Conservation (phyloP, 805 yeast genomes). For the Ascoidea tarda region DNA sequence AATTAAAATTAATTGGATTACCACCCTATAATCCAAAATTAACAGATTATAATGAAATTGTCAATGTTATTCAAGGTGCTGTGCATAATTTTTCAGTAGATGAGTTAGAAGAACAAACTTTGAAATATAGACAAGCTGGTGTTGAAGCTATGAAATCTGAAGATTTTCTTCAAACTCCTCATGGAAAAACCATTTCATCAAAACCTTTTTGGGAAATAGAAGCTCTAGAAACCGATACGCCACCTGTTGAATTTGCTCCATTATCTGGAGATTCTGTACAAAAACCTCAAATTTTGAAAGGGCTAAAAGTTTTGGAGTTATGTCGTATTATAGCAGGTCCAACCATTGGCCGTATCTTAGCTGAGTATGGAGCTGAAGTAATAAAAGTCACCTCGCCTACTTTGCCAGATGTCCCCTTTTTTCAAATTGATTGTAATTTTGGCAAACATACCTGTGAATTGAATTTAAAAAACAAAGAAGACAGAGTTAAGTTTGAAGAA, state of each 20-base stretch:
- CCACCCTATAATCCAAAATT: constrained; percentile 16
- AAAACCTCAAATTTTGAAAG: constrained; percentile 12
- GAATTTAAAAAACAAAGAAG: constrained; percentile 17
- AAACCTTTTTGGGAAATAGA: constrained; percentile 17
- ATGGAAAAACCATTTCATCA: constrained; percentile 15
- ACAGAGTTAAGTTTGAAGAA: constrained; percentile 15
- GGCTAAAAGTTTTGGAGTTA: constrained; percentile 20
- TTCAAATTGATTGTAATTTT: constrained; percentile 21
- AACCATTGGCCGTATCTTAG: constrained; percentile 18
- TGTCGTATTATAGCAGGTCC: constrained; percentile 22
- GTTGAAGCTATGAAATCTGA: constrained; percentile 17
- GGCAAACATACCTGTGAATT: constrained; percentile 20
- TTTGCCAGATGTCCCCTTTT: constrained; percentile 21
- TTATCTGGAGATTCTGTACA: constrained; percentile 10
- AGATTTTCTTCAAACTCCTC: constrained; percentile 16
- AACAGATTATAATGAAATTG: constrained; percentile 14
- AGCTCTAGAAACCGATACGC: constrained; percentile 14
- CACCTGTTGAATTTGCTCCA: constrained; percentile 13
- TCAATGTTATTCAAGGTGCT: constrained; percentile 17
- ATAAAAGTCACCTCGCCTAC: constrained; percentile 17
- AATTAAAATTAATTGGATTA: constrained; percentile 20
- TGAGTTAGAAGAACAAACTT: constrained; percentile 10
- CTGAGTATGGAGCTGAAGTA: constrained; percentile 22
- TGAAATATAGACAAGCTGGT: constrained; percentile 19
- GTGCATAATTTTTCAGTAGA: constrained; percentile 10